phyloP scores from a whole-genome alignment of 2,329 filamentous ascomycete species.

The Fusarium tjaetaba region DNA sequence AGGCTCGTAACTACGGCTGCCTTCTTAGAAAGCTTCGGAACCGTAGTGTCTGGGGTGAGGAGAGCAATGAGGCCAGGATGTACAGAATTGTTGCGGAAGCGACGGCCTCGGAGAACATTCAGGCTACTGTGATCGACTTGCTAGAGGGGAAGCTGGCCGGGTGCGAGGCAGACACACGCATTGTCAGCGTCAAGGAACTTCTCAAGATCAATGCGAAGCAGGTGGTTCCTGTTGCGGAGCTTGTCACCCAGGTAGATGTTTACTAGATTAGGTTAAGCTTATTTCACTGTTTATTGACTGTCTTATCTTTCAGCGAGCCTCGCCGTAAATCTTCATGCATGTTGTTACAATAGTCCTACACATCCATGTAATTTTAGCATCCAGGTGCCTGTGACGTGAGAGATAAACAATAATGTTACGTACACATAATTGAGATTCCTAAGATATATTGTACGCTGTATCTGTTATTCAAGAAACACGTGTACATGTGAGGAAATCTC shows the following conservation, averaged over 20 bases:
- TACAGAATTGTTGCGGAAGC: constrained; percentile 4
- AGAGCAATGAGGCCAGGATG: background rate
- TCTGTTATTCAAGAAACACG: background rate
- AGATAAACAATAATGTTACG: background rate
- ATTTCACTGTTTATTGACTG: background rate
- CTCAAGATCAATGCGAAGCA: constrained; percentile 4
- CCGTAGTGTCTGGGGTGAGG: background rate
- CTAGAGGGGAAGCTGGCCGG: background rate
- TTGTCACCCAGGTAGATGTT: background rate
- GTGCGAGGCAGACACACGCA: constrained; percentile 4
- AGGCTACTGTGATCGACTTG: background rate
- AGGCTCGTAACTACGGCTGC: constrained; percentile 5
- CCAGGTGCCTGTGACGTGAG: background rate
- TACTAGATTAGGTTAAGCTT: background rate
- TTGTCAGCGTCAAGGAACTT: constrained; percentile 4
- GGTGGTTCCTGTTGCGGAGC: background rate
- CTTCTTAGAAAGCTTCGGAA: background rate
- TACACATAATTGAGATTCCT: accelerated
- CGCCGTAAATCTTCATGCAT: too few species aligned
- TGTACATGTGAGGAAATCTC: background rate
- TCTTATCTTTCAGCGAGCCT: background rate
- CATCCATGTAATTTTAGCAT: too few species aligned
- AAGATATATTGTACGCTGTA: accelerated
- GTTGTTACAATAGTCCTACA: accelerated
- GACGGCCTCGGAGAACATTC: background rate